phyloP scores from a whole-genome alignment of 2,329 filamentous ascomycete species.

The Chrysoporthe deuterocubensis region DNA sequence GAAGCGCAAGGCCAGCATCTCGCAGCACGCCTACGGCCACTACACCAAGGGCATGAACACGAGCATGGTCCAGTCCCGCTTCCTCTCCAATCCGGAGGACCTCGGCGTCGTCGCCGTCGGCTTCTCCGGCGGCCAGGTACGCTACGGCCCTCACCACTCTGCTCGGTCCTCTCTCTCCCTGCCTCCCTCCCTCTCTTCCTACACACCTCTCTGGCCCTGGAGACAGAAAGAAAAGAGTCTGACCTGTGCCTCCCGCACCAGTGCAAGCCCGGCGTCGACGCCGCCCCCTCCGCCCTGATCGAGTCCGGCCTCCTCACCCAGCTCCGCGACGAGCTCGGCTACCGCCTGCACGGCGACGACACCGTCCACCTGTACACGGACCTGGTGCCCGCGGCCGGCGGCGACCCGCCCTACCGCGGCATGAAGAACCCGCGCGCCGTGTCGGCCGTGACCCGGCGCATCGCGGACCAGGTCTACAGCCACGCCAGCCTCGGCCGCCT shows the following conservation, averaged over 20 bases:
- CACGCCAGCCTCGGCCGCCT: conserved; percentile 84
- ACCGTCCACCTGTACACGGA: conserved; percentile 82
- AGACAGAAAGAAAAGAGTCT: background rate
- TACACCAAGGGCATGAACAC: conserved; percentile 49
- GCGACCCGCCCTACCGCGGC: conserved; percentile 79
- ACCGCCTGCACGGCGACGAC: conserved; percentile 83
- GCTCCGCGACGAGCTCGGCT: conserved; percentile 83
- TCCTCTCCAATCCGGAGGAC: conserved; percentile 78
- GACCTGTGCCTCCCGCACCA: conserved; percentile 40
- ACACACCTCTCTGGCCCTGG: background rate
- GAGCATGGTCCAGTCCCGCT: conserved; percentile 66
- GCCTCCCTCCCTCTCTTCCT: background rate
- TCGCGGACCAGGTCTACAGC: conserved; percentile 83
- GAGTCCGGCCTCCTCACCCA: conserved; percentile 84
- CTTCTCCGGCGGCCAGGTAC: conserved; percentile 94
- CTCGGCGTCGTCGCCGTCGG: conserved; percentile 93
- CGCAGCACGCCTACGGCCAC: conserved; percentile 23
- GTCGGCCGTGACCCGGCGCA: conserved; percentile 78
- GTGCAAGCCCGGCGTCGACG: conserved; percentile 91
- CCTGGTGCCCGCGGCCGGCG: conserved; percentile 60
- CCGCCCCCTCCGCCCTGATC: conserved; percentile 86
- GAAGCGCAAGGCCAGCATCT: conserved; percentile 29
- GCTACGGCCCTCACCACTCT: conserved; percentile 29
- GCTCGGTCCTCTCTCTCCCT: conserved; percentile 6
- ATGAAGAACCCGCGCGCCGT: conserved; percentile 95